Conservation (phyloP, 2,329 filamentous ascomycete genomes). For the Xylaria arbuscula region DNA sequence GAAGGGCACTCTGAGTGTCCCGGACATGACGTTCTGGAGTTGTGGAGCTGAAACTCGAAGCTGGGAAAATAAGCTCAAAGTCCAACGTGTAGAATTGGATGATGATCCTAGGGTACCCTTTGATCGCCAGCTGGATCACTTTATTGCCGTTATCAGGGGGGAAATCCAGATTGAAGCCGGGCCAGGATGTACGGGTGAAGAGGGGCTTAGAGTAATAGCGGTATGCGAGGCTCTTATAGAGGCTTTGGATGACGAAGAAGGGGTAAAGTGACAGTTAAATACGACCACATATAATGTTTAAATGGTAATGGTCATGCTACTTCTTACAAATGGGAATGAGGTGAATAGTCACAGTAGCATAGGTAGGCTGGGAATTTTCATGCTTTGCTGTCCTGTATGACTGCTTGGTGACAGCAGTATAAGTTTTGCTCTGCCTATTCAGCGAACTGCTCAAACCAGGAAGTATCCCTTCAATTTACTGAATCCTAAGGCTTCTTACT, state of each 20-base stretch:
- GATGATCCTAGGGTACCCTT: slow-evolving; percentile 14
- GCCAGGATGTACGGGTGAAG: slow-evolving; percentile 16
- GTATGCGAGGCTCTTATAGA: slow-evolving; percentile 25
- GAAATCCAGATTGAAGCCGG: neutral
- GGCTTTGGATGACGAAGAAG: slow-evolving; percentile 7
- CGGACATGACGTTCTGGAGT: slow-evolving; percentile 22
- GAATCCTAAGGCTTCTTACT: neutral
- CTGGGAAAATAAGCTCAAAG: slow-evolving; percentile 6
- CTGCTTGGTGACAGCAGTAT: neutral
- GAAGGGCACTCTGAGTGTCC: slow-evolving; percentile 18
- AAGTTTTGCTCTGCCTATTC: neutral
- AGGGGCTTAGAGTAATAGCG: slow-evolving; percentile 20
- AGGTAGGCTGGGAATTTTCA: no score
- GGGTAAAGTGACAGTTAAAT: slow-evolving; percentile 10
- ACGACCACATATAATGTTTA: no score
- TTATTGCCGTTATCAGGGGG: slow-evolving; percentile 18
- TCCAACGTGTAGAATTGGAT: slow-evolving; percentile 10
- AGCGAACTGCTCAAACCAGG: neutral
- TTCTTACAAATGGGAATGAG: no score
- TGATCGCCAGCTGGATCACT: slow-evolving; percentile 24
- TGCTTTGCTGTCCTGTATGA: no score
- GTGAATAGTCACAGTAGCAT: no score
- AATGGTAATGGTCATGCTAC: no score
- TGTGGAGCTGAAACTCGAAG: slow-evolving; percentile 13
- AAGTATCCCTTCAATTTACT: neutral